Base-by-base conservation (phyloP, 176 grass and related monocot genomes). In the Cocos nucifera region DNA sequence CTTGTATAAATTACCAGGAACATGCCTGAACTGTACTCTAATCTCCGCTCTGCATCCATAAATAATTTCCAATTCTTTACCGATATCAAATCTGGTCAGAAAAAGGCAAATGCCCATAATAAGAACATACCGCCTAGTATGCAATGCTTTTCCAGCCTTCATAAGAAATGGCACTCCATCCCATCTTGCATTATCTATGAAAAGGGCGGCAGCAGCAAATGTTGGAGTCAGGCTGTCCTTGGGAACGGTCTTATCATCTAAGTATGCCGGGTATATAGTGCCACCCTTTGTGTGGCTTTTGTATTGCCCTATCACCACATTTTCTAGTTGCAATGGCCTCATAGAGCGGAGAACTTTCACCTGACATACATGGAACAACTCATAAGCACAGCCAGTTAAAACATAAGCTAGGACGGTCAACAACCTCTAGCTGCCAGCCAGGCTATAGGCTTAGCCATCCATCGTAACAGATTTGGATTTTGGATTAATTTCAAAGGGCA, bases 91-190 rank as follows among this genome's bases (percentile, higher is more conserved):
- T 44, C 35, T 44, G 35, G 8, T 44, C 35, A 44, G 10, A 44
- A 44, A 44, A 10, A 12, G 35, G 35, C 35, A 44, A 5, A 44
- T 44, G 35, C 1, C 1, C 35, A 44, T 44, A 44, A 44, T 14
- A 44, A 44, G 35, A 44, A 44, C 35, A 44, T 44, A 44, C 35
- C 10, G 35, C 35, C 2, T 44, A 14, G 35, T 14, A 44, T 44
- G 35, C 68, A 96, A 83, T 39, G 86, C 91, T 90, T 96, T 96
- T 12, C 87, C 86, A 65, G 86, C 78, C 73, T 90, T 96, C 91
- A 96, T 90, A 49, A 97, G 92, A 79, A 96, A 96, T 18, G 91
- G 91, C 30, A 96, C 86, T 68, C 91, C 91, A 62, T 96, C 91
- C 91, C 91, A 96, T 68, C 91, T 87, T 23, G 91, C 86, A 18